These are phyloP conservation scores for Penicillium bovifimosum DNA, from an alignment of 495 filamentous ascomycete genomes.

Conservation along the genomic window DNA sequence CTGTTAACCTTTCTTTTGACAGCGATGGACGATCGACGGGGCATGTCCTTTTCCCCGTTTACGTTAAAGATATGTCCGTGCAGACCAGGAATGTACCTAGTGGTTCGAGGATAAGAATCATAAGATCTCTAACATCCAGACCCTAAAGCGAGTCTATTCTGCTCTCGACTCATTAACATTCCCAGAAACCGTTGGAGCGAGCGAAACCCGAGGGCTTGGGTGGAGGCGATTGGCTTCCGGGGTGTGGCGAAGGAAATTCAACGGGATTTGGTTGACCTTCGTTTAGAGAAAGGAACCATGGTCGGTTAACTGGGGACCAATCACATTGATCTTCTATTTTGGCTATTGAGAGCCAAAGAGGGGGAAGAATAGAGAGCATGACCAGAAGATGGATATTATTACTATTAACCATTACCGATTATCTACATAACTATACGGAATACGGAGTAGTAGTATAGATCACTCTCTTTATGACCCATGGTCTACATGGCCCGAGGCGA, in stretches of 20 bases:
- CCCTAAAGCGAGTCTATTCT: background rate
- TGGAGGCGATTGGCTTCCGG: conserved; percentile 8
- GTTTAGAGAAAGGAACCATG: background rate
- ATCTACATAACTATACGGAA: too few relatives aligned
- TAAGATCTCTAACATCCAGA: background rate
- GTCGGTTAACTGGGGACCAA: background rate
- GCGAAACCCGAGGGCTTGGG: conserved; percentile 4
- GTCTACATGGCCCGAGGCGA: background rate
- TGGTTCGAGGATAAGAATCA: background rate
- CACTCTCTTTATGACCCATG: too few relatives aligned
- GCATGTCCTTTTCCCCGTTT: background rate
- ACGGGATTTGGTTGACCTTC: too few relatives aligned
- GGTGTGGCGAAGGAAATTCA: background rate
- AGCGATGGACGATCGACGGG: conserved; percentile 1
- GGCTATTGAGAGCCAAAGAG: conserved; percentile 12
- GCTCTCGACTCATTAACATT: background rate
- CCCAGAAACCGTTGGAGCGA: background rate
- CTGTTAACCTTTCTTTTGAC: background rate
- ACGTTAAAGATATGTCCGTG: conserved; percentile 2
- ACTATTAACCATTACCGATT: too few relatives aligned
- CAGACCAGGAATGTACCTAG: background rate
- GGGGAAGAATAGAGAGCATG: background rate
- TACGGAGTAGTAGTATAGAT: too few relatives aligned
- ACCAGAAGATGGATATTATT: background rate
- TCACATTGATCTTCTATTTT: background rate